These are phyloP conservation scores for Fomitiporia mediterranea DNA, from an alignment of 1,284 basidiomycete genomes.

Conservation along the genomic window DNA sequence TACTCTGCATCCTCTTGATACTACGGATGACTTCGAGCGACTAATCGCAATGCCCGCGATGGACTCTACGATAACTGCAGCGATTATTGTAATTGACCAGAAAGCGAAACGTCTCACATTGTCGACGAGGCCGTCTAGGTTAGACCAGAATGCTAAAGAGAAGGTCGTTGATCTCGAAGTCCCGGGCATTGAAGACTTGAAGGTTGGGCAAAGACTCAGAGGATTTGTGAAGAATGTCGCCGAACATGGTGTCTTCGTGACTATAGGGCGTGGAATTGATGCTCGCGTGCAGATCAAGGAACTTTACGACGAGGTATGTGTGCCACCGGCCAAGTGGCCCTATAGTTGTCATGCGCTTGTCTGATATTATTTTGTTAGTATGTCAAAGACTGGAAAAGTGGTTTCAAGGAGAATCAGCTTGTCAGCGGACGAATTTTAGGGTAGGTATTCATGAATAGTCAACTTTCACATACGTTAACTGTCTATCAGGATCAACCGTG, in stretches of 20 bases:
- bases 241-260: slow-evolving; percentile 89
- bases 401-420: slow-evolving; percentile 78
- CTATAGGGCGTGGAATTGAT: slow-evolving; percentile 76
- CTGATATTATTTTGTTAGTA: slow-evolving; percentile 44
- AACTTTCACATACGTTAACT: too few relatives aligned
- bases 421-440: slow-evolving; percentile 83
- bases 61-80: slow-evolving; percentile 66
- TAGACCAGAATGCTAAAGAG: slow-evolving; percentile 47
- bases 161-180: slow-evolving; percentile 69
- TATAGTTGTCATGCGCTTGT: not conserved
- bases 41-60: slow-evolving; percentile 56
- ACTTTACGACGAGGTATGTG: slow-evolving; percentile 79
- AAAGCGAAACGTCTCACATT: slow-evolving; percentile 67
- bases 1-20: slow-evolving; percentile 75
- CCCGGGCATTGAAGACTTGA: slow-evolving; percentile 56
- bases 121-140: slow-evolving; percentile 72
- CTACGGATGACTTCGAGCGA: slow-evolving; percentile 71
- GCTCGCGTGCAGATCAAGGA: slow-evolving; percentile 94
- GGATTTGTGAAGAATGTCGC: slow-evolving; percentile 89
- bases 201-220: slow-evolving; percentile 69
- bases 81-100: slow-evolving; percentile 64
- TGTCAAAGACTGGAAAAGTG: slow-evolving; percentile 91
- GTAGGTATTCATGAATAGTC: slow-evolving; percentile 36
- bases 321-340: not conserved
- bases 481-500: slow-evolving; percentile 54